These are phyloP conservation scores for Filosporella fistucella DNA, from an alignment of 495 filamentous ascomycete species.

Conservation along the genomic window DNA sequence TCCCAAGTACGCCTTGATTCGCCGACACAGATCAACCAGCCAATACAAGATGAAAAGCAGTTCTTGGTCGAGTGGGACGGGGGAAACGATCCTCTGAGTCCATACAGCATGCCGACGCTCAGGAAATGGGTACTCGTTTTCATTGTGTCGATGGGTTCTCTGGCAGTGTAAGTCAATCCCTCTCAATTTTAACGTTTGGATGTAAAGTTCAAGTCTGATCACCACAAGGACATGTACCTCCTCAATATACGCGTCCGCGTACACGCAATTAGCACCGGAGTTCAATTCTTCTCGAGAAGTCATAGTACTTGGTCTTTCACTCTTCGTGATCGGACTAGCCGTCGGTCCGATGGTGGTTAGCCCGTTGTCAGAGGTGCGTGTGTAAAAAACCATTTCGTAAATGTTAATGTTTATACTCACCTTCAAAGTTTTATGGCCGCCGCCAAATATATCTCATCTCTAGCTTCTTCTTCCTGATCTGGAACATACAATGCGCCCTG, in stretches of 20 bases:
- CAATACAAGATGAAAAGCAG: too few relatives aligned
- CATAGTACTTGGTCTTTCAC: constrained; percentile 70
- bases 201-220: not conserved
- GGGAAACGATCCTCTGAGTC: not conserved
- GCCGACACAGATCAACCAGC: too few relatives aligned
- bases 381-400: not conserved
- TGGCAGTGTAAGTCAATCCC: not conserved
- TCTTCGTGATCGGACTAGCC: constrained; percentile 67
- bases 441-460: constrained; percentile 74
- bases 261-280: constrained; percentile 69
- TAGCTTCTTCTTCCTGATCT: constrained; percentile 72
- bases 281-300: constrained; percentile 63
- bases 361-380: constrained; percentile 17
- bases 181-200: not conserved
- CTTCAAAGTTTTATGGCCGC: constrained; percentile 82
- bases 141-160: not conserved
- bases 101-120: not conserved
- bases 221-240: constrained; percentile 73
- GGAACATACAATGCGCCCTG: constrained; percentile 82
- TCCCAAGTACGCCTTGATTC: too few relatives aligned
- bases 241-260: constrained; percentile 84
- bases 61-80: constrained; percentile 2
- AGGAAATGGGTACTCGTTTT: not conserved
- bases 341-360: constrained; percentile 37
- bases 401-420: not conserved